Evolutionary conservation across 768 basidiomycete species (phyloP).

Genomic region (Mycena crocata): DNA sequence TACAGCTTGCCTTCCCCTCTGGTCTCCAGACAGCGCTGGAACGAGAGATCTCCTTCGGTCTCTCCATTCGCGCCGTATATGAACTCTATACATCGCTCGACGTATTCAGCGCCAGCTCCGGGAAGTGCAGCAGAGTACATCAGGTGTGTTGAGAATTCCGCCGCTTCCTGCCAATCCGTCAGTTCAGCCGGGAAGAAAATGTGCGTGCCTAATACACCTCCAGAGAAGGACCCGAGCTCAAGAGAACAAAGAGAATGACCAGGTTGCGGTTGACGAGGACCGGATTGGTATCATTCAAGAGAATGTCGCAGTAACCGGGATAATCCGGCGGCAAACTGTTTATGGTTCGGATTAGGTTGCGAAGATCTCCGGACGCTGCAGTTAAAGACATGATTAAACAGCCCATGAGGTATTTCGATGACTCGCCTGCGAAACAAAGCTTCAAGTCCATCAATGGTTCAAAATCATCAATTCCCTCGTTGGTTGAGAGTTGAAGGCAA

Average conservation of each 20-base stretch:
- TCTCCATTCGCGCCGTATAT: slow-evolving; percentile 33
- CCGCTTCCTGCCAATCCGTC: slow-evolving; percentile 36
- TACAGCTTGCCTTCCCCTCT: slow-evolving; percentile 40
- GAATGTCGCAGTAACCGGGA: slow-evolving; percentile 50
- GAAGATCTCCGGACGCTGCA: slow-evolving; percentile 43
- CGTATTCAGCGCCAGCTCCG: slow-evolving; percentile 37
- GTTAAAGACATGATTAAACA: neutral
- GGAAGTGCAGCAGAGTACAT: slow-evolving; percentile 49
- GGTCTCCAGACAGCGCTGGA: slow-evolving; percentile 34
- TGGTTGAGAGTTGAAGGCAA: slow-evolving; percentile 38
- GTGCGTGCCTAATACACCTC: slow-evolving; percentile 24
- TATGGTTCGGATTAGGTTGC: slow-evolving; percentile 45
- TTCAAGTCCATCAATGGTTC: slow-evolving; percentile 34
- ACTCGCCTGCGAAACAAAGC: slow-evolving; percentile 43
- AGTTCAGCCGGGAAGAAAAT: neutral
- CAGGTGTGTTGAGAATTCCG: slow-evolving; percentile 46
- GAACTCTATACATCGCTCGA: slow-evolving; percentile 37
- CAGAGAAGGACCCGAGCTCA: slow-evolving; percentile 35
- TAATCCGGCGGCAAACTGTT: slow-evolving; percentile 52
- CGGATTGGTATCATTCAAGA: slow-evolving; percentile 53
- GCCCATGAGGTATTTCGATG: neutral
- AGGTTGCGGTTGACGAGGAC: slow-evolving; percentile 54
- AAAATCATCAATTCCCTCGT: slow-evolving; percentile 32
- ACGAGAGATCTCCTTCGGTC: slow-evolving; percentile 22
- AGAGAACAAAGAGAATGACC: slow-evolving; percentile 47